These are phyloP conservation scores for Filobasidium uniguttulatum DNA, from an alignment of 1,284 basidiomycete genomes.

Conservation along the genomic window DNA sequence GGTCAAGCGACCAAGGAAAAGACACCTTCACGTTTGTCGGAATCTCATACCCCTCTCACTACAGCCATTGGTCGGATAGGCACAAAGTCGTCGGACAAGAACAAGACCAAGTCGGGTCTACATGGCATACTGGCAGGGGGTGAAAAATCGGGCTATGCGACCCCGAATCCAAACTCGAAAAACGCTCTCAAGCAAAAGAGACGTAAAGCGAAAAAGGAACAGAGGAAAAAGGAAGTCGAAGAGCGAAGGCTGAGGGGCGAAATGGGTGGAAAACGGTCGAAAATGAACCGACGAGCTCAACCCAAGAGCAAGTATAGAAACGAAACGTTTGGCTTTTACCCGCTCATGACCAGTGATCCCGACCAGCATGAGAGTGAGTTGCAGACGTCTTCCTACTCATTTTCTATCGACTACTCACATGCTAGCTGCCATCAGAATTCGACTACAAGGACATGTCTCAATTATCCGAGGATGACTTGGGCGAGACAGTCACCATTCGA, in stretches of 20 bases:
- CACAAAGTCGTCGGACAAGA: too few relatives aligned
- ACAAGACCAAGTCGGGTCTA: too few relatives aligned
- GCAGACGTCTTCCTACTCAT: too few relatives aligned
- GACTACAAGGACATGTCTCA: constrained; percentile 17
- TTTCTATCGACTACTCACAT: not conserved
- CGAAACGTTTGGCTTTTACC: constrained; percentile 1
- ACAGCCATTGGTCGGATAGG: too few relatives aligned
- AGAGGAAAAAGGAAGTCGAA: not conserved
- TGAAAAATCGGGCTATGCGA: not conserved
- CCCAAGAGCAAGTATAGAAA: constrained; percentile 1
- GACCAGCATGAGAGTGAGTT: not conserved
- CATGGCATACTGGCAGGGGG: not conserved
- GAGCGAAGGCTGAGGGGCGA: not conserved
- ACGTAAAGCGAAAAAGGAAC: not conserved
- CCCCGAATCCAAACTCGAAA: not conserved
- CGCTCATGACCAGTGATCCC: constrained; percentile 1
- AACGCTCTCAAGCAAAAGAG: not conserved
- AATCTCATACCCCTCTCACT: too few relatives aligned
- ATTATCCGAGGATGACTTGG: constrained; percentile 16
- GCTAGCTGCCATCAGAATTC: not conserved
- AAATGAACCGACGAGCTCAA: not conserved
- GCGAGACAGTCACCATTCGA: constrained; percentile 20
- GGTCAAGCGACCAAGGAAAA: too few relatives aligned
- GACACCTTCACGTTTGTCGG: too few relatives aligned
- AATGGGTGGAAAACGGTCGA: not conserved